A percentile compares a stretch with the other conserved stretches of the same genome.
These are phyloP conservation scores for Taiozyma onychis DNA, from an alignment of 1,139 yeast species.

Conservation along the genomic window DNA sequence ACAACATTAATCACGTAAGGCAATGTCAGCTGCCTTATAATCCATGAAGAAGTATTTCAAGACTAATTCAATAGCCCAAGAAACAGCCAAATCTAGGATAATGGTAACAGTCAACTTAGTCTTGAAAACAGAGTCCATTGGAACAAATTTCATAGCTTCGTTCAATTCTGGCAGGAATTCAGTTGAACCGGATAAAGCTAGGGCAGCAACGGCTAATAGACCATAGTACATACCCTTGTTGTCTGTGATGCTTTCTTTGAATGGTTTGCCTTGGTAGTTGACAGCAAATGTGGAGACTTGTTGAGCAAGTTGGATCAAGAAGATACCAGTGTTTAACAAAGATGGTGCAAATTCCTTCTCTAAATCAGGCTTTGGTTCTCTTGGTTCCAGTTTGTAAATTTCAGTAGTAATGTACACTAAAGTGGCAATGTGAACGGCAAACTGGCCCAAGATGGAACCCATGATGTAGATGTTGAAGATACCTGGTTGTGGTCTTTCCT, in stretches of 20 bases:
- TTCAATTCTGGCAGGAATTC: slow-evolving; percentile 94
- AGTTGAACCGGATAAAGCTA: slow-evolving; percentile 88
- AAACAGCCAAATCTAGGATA: slow-evolving; percentile 67
- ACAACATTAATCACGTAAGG: slow-evolving; percentile 29
- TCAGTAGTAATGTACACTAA: slow-evolving; percentile 78
- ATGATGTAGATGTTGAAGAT: slow-evolving; percentile 90
- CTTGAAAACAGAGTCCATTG: slow-evolving; percentile 75
- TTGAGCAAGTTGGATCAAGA: slow-evolving; percentile 88
- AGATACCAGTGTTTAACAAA: slow-evolving; percentile 91
- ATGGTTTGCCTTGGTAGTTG: slow-evolving; percentile 95
- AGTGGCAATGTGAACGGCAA: slow-evolving; percentile 84
- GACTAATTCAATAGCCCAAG: slow-evolving; percentile 75
- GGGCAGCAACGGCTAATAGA: slow-evolving; percentile 79
- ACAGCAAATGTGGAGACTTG: slow-evolving; percentile 98
- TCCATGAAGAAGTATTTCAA: slow-evolving; percentile 87
- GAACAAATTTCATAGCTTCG: slow-evolving; percentile 86
- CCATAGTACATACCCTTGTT: slow-evolving; percentile 98
- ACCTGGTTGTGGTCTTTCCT: slow-evolving; percentile 97
- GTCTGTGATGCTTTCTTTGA: slow-evolving; percentile 83
- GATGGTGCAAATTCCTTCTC: slow-evolving; percentile 89
- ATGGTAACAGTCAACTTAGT: slow-evolving; percentile 68
- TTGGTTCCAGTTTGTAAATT: slow-evolving; percentile 84
- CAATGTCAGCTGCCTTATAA: slow-evolving; percentile 88
- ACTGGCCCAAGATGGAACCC: slow-evolving; percentile 97
- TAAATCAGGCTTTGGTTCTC: slow-evolving; percentile 81